Evolutionary conservation across 1,284 basidiomycete species (phyloP), one percentile per base, ranked within the genome.

Genomic region (Ganoderma leucocontextum): DNA sequence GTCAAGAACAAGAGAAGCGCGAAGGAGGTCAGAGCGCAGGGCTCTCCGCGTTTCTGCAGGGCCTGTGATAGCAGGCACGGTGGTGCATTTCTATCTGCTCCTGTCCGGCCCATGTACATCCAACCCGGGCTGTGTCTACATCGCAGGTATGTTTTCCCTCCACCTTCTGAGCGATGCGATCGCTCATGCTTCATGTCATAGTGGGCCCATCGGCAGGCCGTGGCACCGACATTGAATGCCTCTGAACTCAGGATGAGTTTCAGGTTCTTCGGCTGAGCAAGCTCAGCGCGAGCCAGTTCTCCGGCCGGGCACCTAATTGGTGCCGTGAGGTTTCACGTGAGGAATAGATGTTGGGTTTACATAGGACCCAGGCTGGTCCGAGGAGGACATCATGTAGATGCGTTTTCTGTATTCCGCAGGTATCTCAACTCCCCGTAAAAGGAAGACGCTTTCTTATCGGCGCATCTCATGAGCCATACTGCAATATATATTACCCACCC

Each of bases 41-140:
- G 19, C 78, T 93, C 29, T 85, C 87, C 9, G 84, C 86, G 59
- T 92, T 93, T 78, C 77, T 92, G 69, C 74, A 74, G 58, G 75
- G 68, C 41, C 63, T 76, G 39, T 69, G 70, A 68, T 72, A 58
- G 60, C n/a, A 42, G 15, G 38, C 38, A 25, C 22, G 22, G 17
- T 25, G 41, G 41, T 25, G 47, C 19, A 36, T 35, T 22, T 22
- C 60, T 29, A 49, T 47, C 42, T 19, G 2, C 39, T 42, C 15
- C n/a, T 44, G 35, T 38, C 33, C 25, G 22, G 36, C 22, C 38
- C 38, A 38, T 7, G 4, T 22, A 10, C 55, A 60, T 39, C 41
- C 58, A n/a, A 36, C 19, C 42, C 38, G n/a, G 33, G 38, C 52
- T 41, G 38, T 59, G 9, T 22, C 57, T 19, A 2, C n/a, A 25